Evolutionary conservation across 2,329 filamentous ascomycete genomes (phyloP), one percentile per base, ranked within the genome.

Genomic region (Allantophomopsis cytisporea): DNA sequence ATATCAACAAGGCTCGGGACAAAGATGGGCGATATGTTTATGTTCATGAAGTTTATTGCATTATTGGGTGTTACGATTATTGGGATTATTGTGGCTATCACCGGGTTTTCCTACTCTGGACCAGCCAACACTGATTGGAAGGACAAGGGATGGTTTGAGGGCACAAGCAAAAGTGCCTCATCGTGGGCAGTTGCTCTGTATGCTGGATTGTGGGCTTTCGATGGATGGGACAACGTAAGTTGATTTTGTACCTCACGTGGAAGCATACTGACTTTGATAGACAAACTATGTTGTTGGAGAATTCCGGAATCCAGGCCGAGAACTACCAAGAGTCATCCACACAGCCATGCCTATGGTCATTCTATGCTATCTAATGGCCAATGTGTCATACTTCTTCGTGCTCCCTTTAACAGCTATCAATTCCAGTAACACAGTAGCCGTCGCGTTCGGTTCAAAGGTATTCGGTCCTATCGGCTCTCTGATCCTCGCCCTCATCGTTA

Each of bases 231-330:
- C 57, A 98, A 98, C 59, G 86, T 91, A 63, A 64, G 81, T 68
- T 28, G 37, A n/a, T 8, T 8, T 34, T 18, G 17, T n/a, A 21
- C 31, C 18, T 14, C 17, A 5, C 15, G 12, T 41, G 32, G 43
- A 41, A 34, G 46, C 18, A 44, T n/a, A 40, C 52, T 61, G 48
- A 60, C 46, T 31, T 33, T 6, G 30, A 8, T 46, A 91, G 85
- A 94, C 89, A 45, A 98, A 95, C 61, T 98, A 95, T 54, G 91
- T 98, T 6, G 87, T 93, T 1, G 91, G 88, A 51, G 91, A 98
- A 61, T 96, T 98, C 65, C 83, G 87, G 52, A 88, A 95, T 54
- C 86, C 91, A 1, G 73, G 74, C 36, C 79, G 87, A 46, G 91
- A 98, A 57, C 76, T 98, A 8, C 91, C 91, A 1, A 78, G 86